Base-by-base conservation (phyloP, 768 basidiomycete species). In the Termitomyces heimii region DNA sequence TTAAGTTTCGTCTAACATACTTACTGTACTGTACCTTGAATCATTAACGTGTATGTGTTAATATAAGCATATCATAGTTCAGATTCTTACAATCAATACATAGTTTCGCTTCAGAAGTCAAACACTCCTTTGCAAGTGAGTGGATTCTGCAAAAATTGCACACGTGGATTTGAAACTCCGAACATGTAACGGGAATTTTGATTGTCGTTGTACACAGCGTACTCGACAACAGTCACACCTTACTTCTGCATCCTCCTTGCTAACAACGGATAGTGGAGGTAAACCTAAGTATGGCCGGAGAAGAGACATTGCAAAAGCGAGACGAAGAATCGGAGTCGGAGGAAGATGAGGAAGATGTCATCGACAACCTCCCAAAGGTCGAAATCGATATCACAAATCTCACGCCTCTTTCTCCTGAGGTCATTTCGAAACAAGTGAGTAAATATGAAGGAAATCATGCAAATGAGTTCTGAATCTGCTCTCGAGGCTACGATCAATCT, bases 401-500 rank as follows among this genome's bases (percentile, higher is more conserved):
- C 67, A 92, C 92, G 18, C 91, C 94, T 55, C 79, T 97, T 48
- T 92, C 90, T 16, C 92, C 92, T 32, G 84, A 93, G 68, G 91
- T 94, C 64, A 93, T 93, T 68, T 89, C 90, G 62, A 93, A 92
- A 80, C 91, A 93, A 77, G 92, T 91, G 64, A 65, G 86, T 65
- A 7, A 0, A 46, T 45, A 24, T 1, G 12, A 20, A 44, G 46
- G 8, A 4, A 22, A 24, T 14, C 2, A 31, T 20, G 42, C 53
- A 65, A 61, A 49, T 9, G 20, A 53, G 49, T 59, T 52, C 50
- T 51, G 24, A 57, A 35, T 32, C n/a, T 14, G 16, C 37, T n/a
- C n/a, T 28, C 50, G 70, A 97, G 89, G 96, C 95, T 29, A 98
- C 96, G 14, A 95, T 96, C 64, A 94, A 95, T 74, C 76, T 94